Base-by-base conservation (phyloP, 2,329 filamentous ascomycete species). In the Ceratocystis harringtonii region DNA sequence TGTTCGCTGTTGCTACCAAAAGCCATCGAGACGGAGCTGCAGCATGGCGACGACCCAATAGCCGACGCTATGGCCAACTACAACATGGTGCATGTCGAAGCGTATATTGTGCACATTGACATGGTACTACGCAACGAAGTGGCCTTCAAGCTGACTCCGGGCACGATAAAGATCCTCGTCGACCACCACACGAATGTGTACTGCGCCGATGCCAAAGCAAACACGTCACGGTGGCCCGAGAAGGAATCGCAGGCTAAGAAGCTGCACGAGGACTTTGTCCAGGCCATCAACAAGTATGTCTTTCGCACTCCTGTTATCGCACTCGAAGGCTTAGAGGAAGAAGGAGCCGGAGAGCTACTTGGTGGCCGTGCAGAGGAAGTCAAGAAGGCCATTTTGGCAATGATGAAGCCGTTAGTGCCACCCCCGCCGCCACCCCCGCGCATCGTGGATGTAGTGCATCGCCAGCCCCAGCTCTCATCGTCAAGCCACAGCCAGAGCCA, bases 111-210 rank as follows among this genome's bases (percentile, higher is more conserved):
- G 68, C 92, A 97, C 76, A 91, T 99, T 76, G 94, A 99, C 79
- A 96, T 97, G 91, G 92, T 99, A 68, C 85, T 95, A 72, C 88
- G 92, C 76, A 94, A 95, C 75, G 94, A 97, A 79, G 91, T 99
- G 72, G 94, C 92, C 70, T 97, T 92, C 83, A 99, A 99, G 83
- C 83, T 99, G 72, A 97, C 92, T 28, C 84, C 87, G 67, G 94
- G 97, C 74, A 91, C 92, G 68, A 99, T 99, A 77, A 91, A 96
- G 72, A 79, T 89, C 63, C 84, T 99, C 69, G 87, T 96, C 74
- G 90, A 96, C 75, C 95, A 95, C 76, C 94, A 99, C 83, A 92
- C 94, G 80, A 90, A 96, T 69, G 83, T 97, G 71, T 92, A 95
- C 80, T 95, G 90, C 71, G 83, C 92, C 72, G 90, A 99, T 75